Conservation (phyloP, 208 protist genomes). For the Crithidia bombi region DNA sequence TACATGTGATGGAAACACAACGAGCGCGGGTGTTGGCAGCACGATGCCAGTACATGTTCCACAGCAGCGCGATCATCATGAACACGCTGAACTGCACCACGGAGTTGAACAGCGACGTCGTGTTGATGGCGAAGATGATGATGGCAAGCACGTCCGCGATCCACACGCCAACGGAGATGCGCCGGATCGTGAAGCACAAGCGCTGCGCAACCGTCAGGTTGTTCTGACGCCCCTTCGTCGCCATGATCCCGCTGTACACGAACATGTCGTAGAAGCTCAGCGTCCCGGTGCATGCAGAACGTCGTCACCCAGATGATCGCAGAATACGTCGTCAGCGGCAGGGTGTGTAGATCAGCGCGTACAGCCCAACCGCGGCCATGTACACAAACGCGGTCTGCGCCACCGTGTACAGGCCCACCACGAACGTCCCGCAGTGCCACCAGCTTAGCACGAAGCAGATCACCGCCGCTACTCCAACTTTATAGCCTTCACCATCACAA, state of each 20-base stretch:
- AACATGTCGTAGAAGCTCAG: conserved; percentile 76
- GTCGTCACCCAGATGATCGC: conserved; percentile 58
- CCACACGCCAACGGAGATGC: conserved; percentile 43
- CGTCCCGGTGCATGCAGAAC: conserved; percentile 61
- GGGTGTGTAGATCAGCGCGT: conserved; percentile 40
- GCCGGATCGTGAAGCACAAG: conserved; percentile 58
- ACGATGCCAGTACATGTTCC: conserved; percentile 65
- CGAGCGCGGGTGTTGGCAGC: conserved; percentile 49
- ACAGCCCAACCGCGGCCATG: conserved; percentile 45
- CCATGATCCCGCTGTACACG: conserved; percentile 59
- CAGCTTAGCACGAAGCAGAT: conserved; percentile 43
- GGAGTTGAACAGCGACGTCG: conserved; percentile 48
- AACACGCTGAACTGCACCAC: conserved; percentile 60
- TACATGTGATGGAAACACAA: conserved; percentile 66
- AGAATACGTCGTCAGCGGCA: conserved; percentile 51
- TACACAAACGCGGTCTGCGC: conserved; percentile 47
- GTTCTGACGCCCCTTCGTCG: conserved; percentile 62
- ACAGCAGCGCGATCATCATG: conserved; percentile 61
- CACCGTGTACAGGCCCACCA: conserved; percentile 42
- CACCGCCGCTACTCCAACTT: conserved; percentile 43
- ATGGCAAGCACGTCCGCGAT: conserved; percentile 57
- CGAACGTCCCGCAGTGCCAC: conserved; percentile 44
- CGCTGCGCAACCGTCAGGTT: conserved; percentile 67
- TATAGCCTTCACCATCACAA: conserved; percentile 38
- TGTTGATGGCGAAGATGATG: conserved; percentile 62